A percentile compares a stretch with the other conserved stretches of the same genome.
phyloP scores from a whole-genome alignment of 257 asterid species.

The Solanum lycopersicoides region DNA sequence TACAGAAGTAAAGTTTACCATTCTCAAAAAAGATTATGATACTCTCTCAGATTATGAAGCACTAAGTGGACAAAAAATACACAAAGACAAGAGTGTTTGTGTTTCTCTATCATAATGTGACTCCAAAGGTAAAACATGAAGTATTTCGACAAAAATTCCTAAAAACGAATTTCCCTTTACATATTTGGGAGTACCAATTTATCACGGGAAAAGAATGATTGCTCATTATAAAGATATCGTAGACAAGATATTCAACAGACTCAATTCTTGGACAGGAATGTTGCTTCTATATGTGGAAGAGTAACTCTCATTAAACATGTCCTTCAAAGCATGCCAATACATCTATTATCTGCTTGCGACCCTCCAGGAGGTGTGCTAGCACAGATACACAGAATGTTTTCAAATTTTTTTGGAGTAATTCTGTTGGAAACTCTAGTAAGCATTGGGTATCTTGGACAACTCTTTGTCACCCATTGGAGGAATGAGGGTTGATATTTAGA shows the following conservation, averaged over 20 bases:
- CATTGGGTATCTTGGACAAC: background rate
- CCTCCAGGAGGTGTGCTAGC: too few relatives aligned
- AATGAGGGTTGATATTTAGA: background rate
- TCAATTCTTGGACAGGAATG: background rate
- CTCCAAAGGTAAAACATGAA: background rate
- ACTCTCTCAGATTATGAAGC: background rate
- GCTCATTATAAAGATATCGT: background rate
- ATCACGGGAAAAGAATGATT: background rate
- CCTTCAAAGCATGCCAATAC: too few relatives aligned
- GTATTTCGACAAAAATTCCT: too few relatives aligned
- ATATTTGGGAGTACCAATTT: background rate
- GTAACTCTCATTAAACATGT: background rate
- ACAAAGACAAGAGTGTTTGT: too few relatives aligned
- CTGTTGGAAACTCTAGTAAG: too few relatives aligned
- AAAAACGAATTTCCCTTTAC: too few relatives aligned
- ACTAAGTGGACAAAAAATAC: background rate
- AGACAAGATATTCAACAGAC: background rate
- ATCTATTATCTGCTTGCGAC: too few relatives aligned
- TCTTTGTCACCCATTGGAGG: background rate
- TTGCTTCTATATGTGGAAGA: too few relatives aligned
- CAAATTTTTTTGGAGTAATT: too few relatives aligned
- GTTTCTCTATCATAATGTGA: background rate
- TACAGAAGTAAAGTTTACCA: too few relatives aligned
- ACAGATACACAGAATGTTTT: background rate
- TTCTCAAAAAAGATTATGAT: too few relatives aligned